Conservation (phyloP, 2,329 filamentous ascomycete species). For the Diplodia corticola region DNA sequence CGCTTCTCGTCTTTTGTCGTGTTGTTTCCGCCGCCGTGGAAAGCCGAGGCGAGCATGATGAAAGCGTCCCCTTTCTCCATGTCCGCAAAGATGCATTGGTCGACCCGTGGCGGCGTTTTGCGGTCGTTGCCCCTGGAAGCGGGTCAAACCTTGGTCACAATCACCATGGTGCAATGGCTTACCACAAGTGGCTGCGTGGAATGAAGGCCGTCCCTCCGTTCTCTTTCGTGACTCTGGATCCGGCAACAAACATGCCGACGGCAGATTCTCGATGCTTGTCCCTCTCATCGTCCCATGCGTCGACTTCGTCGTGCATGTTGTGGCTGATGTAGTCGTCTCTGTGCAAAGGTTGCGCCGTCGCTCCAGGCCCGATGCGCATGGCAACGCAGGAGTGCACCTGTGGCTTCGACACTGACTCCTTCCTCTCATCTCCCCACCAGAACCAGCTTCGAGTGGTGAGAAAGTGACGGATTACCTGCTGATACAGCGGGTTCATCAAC, state of each 20-base stretch:
- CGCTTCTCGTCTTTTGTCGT: slow-evolving; percentile 21
- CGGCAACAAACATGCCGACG: slow-evolving; percentile 19
- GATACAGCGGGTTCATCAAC: slow-evolving; percentile 33
- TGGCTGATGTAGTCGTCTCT: slow-evolving; percentile 21
- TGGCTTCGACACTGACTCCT: slow-evolving; percentile 32
- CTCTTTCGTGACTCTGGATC: not conserved
- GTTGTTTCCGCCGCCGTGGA: slow-evolving; percentile 24
- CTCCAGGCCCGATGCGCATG: slow-evolving; percentile 22
- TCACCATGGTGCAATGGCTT: slow-evolving; percentile 3
- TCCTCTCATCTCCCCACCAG: slow-evolving; percentile 34
- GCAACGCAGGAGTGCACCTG: slow-evolving; percentile 28
- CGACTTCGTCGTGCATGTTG: not conserved
- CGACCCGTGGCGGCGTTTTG: not conserved
- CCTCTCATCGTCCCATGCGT: not conserved
- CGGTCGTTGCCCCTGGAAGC: slow-evolving; percentile 7
- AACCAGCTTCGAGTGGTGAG: slow-evolving; percentile 32
- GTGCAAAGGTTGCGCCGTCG: slow-evolving; percentile 10
- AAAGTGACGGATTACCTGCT: slow-evolving; percentile 31
- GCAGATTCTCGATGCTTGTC: slow-evolving; percentile 7
- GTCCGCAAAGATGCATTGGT: slow-evolving; percentile 23
- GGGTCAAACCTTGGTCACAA: not conserved
- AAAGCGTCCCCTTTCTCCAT: slow-evolving; percentile 26
- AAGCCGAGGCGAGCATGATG: slow-evolving; percentile 25
- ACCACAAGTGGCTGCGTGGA: slow-evolving; percentile 7
- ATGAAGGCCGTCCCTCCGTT: slow-evolving; percentile 20